Conservation (phyloP, 208 protist species). For the Polymyxa betae region DNA sequence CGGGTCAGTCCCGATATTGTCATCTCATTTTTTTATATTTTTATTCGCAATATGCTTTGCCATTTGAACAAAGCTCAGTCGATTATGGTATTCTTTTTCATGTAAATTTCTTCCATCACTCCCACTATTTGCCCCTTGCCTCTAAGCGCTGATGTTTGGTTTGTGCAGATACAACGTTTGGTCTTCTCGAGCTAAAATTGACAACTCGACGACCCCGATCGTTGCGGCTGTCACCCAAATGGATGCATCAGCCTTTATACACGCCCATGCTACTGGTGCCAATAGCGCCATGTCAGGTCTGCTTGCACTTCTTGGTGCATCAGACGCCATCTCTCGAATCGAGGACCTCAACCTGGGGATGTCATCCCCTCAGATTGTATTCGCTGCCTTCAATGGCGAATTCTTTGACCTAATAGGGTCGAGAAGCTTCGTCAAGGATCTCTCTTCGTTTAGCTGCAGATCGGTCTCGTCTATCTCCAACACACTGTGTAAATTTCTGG, state of each 20-base stretch:
- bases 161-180: background rate
- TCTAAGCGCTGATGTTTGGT: background rate
- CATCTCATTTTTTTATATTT: background rate
- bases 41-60: background rate
- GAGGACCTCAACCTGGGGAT: background rate
- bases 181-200: background rate
- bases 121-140: background rate
- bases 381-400: constrained; percentile 1
- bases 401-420: constrained; percentile 43
- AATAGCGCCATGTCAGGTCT: background rate
- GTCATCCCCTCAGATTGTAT: background rate
- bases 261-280: background rate
- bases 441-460: background rate
- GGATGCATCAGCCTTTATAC: background rate
- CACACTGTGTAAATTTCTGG: background rate
- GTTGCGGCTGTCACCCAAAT: background rate
- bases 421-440: constrained; percentile 6
- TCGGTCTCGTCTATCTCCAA: background rate
- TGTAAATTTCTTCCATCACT: background rate
- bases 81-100: background rate
- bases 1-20: background rate
- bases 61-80: background rate
- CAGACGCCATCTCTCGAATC: background rate
- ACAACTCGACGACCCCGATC: background rate
- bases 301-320: background rate